Evolutionary conservation across 495 filamentous ascomycete genomes (phyloP), one percentile per base, ranked within the genome.

Genomic region (Penicillium desertorum): DNA sequence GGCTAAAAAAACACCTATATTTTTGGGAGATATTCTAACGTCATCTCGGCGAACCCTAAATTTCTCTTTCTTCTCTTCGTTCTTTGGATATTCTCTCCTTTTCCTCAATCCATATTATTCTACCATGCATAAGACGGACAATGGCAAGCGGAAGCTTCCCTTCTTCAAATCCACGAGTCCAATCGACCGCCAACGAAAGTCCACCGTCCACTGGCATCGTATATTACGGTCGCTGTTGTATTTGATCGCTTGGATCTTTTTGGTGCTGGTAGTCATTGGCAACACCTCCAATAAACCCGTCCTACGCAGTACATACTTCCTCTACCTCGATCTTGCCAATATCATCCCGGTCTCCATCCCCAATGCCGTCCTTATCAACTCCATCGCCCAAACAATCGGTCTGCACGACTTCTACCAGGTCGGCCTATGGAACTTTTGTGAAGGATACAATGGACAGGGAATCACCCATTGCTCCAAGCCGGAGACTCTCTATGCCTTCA

Each of bases 341-440:
- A 88, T 98, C 66, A 86, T 96, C 51, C 90, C 91, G 0, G 70
- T 80, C 9, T 84, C 82, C 5, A 83, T 91, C 16, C 89, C 90
- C 22, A 89, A 92, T 63, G 87, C 85, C 25, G 75, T 74, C 5
- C 77, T 96, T 12, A 88, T 96, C 74, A 96, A 96, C 74, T 87
- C 80, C 52, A 90, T 96, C 56, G 92, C 92, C n/a, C 89, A 88
- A 41, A 87, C 87, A 11, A 81, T 98, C 47, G 92, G 92, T 7
- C 77, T 96, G 17, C 90, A 95, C 62, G 92, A 96, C 73, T 98
- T 94, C 73, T 98, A 98, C 69, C 86, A 90, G 63, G 91, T 96
- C 36, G 92, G 92, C 5, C 70, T 96, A 12, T 97, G 92, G 92
- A 85, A 83, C 36, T 96, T 87, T 68, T 97, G 92, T 63, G 89